phyloP scores from a whole-genome alignment of 2,329 filamentous ascomycete species.

The Alternaria sp. region DNA sequence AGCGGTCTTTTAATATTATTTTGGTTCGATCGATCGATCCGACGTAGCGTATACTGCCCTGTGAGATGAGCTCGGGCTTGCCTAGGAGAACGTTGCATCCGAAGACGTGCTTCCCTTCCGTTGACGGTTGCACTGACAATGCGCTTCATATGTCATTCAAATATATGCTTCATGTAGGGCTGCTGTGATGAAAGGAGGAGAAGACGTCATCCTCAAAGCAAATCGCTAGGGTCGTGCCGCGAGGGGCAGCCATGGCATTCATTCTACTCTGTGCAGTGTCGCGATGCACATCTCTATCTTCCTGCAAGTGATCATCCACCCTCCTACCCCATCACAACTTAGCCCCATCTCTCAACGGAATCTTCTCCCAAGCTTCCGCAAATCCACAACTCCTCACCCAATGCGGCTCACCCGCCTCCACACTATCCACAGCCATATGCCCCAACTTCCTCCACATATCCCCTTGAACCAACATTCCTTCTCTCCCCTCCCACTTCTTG shows the following conservation, averaged over 20 bases:
- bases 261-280: not conserved
- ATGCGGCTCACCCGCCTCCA: constrained; percentile 58
- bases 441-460: constrained; percentile 67
- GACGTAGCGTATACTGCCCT: not conserved
- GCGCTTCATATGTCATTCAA: not conserved
- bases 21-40: not conserved
- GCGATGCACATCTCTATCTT: not conserved
- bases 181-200: not conserved
- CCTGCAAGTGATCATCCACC: not conserved
- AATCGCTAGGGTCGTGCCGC: not conserved
- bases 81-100: not conserved
- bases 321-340: constrained; percentile 24
- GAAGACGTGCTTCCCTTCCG: not conserved
- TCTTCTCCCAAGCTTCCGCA: constrained; percentile 67
- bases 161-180: not conserved
- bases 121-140: not conserved
- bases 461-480: constrained; percentile 57
- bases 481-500: constrained; percentile 54
- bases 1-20: not conserved
- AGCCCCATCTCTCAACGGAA: constrained; percentile 38
- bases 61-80: not conserved
- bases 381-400: constrained; percentile 72
- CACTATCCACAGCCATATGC: constrained; percentile 68
- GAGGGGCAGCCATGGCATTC: not conserved
- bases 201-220: not conserved